phyloP scores from a whole-genome alignment of 176 grass and related monocot genomes.

The Dendrocalamus sinicus region DNA sequence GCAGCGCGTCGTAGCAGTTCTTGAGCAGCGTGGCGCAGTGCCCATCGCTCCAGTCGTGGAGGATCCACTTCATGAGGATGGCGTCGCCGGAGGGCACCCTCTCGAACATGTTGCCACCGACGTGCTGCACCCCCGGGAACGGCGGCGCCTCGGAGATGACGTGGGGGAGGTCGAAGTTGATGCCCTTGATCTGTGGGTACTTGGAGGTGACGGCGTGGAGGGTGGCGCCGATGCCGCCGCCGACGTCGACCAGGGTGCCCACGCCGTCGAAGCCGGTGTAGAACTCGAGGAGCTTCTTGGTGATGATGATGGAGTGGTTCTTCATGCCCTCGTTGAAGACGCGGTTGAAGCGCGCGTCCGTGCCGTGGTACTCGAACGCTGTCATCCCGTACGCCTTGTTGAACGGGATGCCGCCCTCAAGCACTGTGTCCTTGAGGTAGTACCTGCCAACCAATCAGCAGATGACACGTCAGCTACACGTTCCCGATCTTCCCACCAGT shows the following conservation, averaged over 20 bases:
- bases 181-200: conserved; percentile 53
- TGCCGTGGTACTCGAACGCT: conserved; percentile 89
- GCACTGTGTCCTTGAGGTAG: conserved; percentile 76
- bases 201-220: conserved; percentile 64
- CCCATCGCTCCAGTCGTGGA: conserved; percentile 94
- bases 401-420: conserved; percentile 95
- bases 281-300: conserved; percentile 82
- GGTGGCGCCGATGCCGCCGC: conserved; percentile 86
- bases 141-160: conserved; percentile 93
- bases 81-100: conserved; percentile 72
- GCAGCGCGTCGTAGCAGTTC: conserved; percentile 93
- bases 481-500: background rate
- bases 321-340: conserved; percentile 99
- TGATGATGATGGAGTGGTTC: conserved; percentile 85
- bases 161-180: conserved; percentile 96
- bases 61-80: conserved; percentile 98
- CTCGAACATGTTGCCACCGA: conserved; percentile 89
- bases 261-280: conserved; percentile 74
- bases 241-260: conserved; percentile 77
- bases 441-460: conserved; percentile 53
- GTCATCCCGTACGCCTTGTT: conserved; percentile 98
- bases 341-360: conserved; percentile 78
- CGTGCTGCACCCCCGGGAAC: conserved; percentile 71
- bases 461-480: background rate
- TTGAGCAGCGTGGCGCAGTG: conserved; percentile 76